Conservation (phyloP, 2,329 filamentous ascomycete genomes). For the Pseudogymnoascus sp. region DNA sequence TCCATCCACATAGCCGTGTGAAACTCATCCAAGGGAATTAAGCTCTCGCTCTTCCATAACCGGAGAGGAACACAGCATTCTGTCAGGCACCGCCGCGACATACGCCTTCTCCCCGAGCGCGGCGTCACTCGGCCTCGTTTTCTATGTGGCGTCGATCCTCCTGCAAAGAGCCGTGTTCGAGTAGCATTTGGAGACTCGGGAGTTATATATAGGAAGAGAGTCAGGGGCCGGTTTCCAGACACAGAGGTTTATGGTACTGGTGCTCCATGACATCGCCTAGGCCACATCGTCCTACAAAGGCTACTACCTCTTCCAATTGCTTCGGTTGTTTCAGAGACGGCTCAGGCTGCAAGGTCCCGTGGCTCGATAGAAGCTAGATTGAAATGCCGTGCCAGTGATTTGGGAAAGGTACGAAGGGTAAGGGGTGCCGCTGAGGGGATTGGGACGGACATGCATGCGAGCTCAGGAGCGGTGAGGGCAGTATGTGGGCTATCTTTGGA, state of each 20-base stretch:
- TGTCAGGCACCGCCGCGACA: not conserved
- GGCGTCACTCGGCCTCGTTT: not conserved
- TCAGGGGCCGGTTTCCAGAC: not conserved
- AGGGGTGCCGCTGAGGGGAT: not conserved
- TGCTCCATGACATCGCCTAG: not conserved
- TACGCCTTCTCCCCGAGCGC: not conserved
- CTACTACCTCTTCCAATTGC: not conserved
- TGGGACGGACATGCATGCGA: not conserved
- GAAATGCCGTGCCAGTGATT: not conserved
- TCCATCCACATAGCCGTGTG: not conserved
- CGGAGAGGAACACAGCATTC: not conserved
- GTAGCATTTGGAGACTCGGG: not conserved
- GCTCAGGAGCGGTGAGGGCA: not conserved
- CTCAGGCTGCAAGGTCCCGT: not conserved
- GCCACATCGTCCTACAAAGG: not conserved
- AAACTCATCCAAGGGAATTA: not conserved
- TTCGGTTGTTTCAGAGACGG: not conserved
- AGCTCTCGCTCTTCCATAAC: not conserved
- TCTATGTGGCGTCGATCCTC: not conserved
- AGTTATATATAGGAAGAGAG: not conserved
- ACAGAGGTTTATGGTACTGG: not conserved
- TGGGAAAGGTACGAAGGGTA: not conserved
- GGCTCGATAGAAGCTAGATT: not conserved
- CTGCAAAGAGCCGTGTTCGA: not conserved
- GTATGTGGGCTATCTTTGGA: not conserved